These are phyloP conservation scores for Eucalyptus viminalis DNA, from an alignment of 345 rosid species.

Conservation along the genomic window DNA sequence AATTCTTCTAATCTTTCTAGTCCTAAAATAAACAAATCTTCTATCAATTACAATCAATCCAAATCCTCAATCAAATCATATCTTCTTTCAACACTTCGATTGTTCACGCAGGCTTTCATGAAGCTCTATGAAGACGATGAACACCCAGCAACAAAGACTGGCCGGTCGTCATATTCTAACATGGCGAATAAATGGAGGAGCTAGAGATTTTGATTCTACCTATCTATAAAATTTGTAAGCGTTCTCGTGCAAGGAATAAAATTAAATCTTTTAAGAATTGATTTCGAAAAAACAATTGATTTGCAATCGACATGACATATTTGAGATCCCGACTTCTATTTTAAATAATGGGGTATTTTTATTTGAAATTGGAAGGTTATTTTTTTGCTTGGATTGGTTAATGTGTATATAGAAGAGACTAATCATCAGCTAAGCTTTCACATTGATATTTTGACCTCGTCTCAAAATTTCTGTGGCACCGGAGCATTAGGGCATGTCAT, in stretches of 20 bases:
- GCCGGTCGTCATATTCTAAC: neutral
- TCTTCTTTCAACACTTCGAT: neutral
- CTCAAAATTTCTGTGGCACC: neutral
- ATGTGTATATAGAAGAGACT: neutral
- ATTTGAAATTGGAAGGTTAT: too few relatives aligned
- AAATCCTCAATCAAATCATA: too few relatives aligned
- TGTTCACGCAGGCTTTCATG: neutral
- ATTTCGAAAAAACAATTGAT: too few relatives aligned
- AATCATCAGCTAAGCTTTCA: neutral
- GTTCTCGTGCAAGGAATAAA: neutral
- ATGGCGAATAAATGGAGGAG: neutral
- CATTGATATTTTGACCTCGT: neutral
- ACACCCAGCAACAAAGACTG: neutral
- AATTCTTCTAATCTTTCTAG: too few relatives aligned
- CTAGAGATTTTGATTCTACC: neutral
- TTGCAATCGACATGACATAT: too few relatives aligned
- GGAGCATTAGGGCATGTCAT: neutral
- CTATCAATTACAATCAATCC: too few relatives aligned
- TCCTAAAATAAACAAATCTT: too few relatives aligned
- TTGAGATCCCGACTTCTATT: neutral
- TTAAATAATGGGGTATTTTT: too few relatives aligned
- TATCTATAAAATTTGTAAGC: neutral
- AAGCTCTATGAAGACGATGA: neutral
- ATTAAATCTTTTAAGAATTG: neutral
- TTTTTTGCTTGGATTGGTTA: too few relatives aligned